phyloP scores from a whole-genome alignment of 768 basidiomycete genomes.

The Termitomyces sp. region DNA sequence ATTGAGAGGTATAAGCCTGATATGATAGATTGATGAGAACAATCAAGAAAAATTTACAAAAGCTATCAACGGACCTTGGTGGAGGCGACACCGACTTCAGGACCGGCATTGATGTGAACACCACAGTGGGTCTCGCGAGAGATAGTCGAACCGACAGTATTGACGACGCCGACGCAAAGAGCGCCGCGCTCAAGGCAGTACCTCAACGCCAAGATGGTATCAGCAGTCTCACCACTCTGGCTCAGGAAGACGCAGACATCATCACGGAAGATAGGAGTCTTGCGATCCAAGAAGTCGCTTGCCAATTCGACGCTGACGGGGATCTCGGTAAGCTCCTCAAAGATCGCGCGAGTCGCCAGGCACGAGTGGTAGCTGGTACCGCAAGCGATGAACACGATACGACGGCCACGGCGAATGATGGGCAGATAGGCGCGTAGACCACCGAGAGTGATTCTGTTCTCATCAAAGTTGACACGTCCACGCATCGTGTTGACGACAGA shows the following conservation, averaged over 20 bases:
- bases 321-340: slow-evolving; percentile 98
- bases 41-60: neutral
- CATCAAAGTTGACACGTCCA: slow-evolving; percentile 98
- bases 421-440: slow-evolving; percentile 93
- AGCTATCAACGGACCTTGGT: slow-evolving; percentile 67
- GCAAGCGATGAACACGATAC: slow-evolving; percentile 97
- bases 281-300: slow-evolving; percentile 97
- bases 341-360: slow-evolving; percentile 94
- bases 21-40: slow-evolving; percentile 10
- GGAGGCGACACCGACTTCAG: slow-evolving; percentile 98
- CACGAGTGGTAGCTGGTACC: slow-evolving; percentile 98
- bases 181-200: slow-evolving; percentile 98
- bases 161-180: slow-evolving; percentile 95
- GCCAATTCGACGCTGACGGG: slow-evolving; percentile 97
- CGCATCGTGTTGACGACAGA: slow-evolving; percentile 99
- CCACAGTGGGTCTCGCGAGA: slow-evolving; percentile 99
- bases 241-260: slow-evolving; percentile 96
- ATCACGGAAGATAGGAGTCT: slow-evolving; percentile 99
- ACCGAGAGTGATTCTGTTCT: slow-evolving; percentile 86
- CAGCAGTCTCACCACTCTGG: slow-evolving; percentile 98
- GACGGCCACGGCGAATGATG: slow-evolving; percentile 91
- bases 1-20: slow-evolving; percentile 97
- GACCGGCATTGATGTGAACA: slow-evolving; percentile 99
- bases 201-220: slow-evolving; percentile 92
- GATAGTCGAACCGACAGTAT: slow-evolving; percentile 96